These are phyloP conservation scores for Ophiostoma australiae DNA, from an alignment of 2,329 filamentous ascomycete genomes.

Conservation along the genomic window DNA sequence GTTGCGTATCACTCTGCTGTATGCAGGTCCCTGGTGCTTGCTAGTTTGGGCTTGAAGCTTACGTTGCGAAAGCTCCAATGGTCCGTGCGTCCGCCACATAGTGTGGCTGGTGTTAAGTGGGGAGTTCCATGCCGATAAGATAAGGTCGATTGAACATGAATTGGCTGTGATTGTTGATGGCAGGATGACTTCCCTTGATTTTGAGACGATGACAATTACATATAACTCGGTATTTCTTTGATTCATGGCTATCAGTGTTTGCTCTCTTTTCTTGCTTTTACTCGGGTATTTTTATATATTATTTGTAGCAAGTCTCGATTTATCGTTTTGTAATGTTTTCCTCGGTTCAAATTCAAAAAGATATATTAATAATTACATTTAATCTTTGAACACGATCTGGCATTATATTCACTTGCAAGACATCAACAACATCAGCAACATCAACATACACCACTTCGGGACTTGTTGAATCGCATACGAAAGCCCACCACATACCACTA, in stretches of 20 bases:
- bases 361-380: no score
- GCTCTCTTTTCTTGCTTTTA: no score
- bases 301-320: no score
- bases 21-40: slow-evolving; percentile 14
- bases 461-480: not conserved
- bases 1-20: slow-evolving; percentile 27
- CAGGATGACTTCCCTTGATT: not conserved
- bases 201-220: not conserved
- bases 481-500: not conserved
- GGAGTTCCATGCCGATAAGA: not conserved
- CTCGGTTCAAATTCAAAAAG: no score
- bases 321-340: no score
- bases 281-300: no score
- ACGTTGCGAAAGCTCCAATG: slow-evolving; percentile 7
- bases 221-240: no score
- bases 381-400: no score
- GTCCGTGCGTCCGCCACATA: slow-evolving; percentile 10
- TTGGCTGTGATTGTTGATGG: not conserved
- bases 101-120: not conserved
- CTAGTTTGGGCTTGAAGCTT: slow-evolving; percentile 16
- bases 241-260: no score
- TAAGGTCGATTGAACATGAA: not conserved
- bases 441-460: no score
- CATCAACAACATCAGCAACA: no score
- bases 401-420: no score